Conservation (phyloP, 108 stramenopile genomes). For the Nitzschia sp. region DNA sequence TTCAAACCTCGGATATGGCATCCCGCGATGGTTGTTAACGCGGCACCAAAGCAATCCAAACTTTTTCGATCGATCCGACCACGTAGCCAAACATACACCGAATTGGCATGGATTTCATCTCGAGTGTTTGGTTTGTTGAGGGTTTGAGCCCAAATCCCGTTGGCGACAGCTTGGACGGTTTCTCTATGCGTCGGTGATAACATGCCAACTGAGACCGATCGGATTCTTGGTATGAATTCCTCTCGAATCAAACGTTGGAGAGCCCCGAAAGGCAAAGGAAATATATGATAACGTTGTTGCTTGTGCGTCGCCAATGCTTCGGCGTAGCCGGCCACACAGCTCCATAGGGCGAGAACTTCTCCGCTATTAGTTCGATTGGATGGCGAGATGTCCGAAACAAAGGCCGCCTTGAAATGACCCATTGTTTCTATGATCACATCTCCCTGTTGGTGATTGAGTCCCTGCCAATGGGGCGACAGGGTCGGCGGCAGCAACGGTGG, state of each 20-base stretch:
- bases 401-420: slow-evolving; percentile 30
- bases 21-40: slow-evolving; percentile 45
- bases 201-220: neutral
- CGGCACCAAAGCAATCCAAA: slow-evolving; percentile 65
- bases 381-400: slow-evolving; percentile 25
- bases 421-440: slow-evolving; percentile 25
- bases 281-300: slow-evolving; percentile 40
- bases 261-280: slow-evolving; percentile 49
- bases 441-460: slow-evolving; percentile 10
- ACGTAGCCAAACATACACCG: slow-evolving; percentile 51
- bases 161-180: slow-evolving; percentile 43
- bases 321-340: slow-evolving; percentile 57
- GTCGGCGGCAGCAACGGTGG: slow-evolving; percentile 7
- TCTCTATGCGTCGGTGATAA: slow-evolving; percentile 31
- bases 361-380: neutral
- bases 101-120: slow-evolving; percentile 71
- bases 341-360: slow-evolving; percentile 48
- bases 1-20: slow-evolving; percentile 36
- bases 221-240: slow-evolving; percentile 33
- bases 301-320: slow-evolving; percentile 65
- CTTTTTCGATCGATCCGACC: slow-evolving; percentile 56
- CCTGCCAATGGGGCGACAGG: slow-evolving; percentile 40
- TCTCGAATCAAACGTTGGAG: slow-evolving; percentile 32
- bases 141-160: slow-evolving; percentile 51
- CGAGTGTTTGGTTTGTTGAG: slow-evolving; percentile 35